These are phyloP conservation scores for Phytophthora sansomeana DNA, from an alignment of 352 stramenopile genomes.

Conservation along the genomic window DNA sequence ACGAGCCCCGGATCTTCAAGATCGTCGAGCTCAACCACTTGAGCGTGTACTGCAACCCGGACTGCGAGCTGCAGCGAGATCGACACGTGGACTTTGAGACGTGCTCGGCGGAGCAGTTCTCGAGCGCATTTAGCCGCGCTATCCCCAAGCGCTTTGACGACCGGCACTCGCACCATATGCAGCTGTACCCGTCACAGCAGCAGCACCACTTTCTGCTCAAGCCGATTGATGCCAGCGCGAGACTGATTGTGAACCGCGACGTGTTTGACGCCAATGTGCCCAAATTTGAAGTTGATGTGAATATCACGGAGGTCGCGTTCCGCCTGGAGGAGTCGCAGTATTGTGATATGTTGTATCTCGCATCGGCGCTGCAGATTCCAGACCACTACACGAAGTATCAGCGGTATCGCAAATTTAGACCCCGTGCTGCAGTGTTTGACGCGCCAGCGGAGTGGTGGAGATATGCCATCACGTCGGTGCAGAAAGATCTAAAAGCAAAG, in stretches of 20 bases:
- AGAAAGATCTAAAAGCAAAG: conserved; percentile 69
- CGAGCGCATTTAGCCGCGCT: conserved; percentile 71
- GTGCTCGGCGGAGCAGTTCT: conserved; percentile 84
- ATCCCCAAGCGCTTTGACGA: conserved; percentile 90
- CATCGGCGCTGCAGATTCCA: conserved; percentile 71
- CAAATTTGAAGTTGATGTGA: conserved; percentile 87
- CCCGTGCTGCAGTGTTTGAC: conserved; percentile 58
- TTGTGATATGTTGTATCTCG: conserved; percentile 86
- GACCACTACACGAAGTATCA: conserved; percentile 84
- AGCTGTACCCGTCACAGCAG: conserved; percentile 76
- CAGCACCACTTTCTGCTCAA: conserved; percentile 89
- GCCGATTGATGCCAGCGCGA: conserved; percentile 80
- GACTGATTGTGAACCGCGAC: conserved; percentile 86
- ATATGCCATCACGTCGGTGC: conserved; percentile 77
- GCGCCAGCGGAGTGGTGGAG: conserved; percentile 77
- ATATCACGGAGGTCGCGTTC: conserved; percentile 78
- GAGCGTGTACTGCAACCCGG: conserved; percentile 86
- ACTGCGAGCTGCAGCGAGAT: conserved; percentile 73
- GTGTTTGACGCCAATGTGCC: conserved; percentile 76
- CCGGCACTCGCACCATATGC: conserved; percentile 61
- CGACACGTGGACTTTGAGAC: conserved; percentile 65
- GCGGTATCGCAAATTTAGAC: conserved; percentile 78
- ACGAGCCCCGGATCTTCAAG: conserved; percentile 90
- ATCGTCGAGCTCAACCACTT: conserved; percentile 90
- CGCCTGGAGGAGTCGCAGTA: conserved; percentile 90